These are phyloP conservation scores for Pezicula radicicola DNA, from an alignment of 2,329 filamentous ascomycete genomes.

Conservation along the genomic window DNA sequence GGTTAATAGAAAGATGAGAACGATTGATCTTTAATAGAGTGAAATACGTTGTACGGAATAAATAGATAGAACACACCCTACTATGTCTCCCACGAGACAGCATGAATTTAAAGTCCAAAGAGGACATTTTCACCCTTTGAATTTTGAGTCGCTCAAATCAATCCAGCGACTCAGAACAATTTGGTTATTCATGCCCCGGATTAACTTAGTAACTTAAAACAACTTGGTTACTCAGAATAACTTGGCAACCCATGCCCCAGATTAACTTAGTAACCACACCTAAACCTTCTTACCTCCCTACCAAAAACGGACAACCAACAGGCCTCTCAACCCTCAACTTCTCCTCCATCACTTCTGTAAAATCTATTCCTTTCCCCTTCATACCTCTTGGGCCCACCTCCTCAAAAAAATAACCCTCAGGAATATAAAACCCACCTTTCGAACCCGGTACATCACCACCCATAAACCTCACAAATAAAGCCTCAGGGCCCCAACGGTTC, in stretches of 20 bases:
- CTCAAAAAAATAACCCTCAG: constrained; percentile 50
- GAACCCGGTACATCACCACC: constrained; percentile 46
- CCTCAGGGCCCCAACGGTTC: constrained; percentile 60
- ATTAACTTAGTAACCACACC: too few species aligned
- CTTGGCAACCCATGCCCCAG: too few species aligned
- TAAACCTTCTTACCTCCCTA: background rate
- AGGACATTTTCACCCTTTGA: background rate
- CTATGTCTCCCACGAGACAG: too few species aligned
- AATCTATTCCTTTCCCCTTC: constrained; percentile 46
- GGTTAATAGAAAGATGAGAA: too few species aligned
- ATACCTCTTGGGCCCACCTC: constrained; percentile 61
- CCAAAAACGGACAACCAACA: constrained; percentile 45
- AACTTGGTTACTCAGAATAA: too few species aligned
- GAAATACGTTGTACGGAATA: too few species aligned
- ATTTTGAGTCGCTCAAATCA: too few species aligned
- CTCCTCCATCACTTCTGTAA: constrained; percentile 38
- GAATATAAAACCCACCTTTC: constrained; percentile 34
- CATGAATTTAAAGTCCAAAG: too few species aligned
- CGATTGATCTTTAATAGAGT: too few species aligned
- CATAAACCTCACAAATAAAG: constrained; percentile 40
- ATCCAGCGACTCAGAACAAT: background rate
- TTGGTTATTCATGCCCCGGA: background rate
- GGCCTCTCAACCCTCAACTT: constrained; percentile 33
- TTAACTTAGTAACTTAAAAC: too few species aligned
- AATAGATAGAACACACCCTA: too few species aligned